Evolutionary conservation across 139 green algal genomes (phyloP).

Genomic region (Chlamydomonas schloesseri): DNA sequence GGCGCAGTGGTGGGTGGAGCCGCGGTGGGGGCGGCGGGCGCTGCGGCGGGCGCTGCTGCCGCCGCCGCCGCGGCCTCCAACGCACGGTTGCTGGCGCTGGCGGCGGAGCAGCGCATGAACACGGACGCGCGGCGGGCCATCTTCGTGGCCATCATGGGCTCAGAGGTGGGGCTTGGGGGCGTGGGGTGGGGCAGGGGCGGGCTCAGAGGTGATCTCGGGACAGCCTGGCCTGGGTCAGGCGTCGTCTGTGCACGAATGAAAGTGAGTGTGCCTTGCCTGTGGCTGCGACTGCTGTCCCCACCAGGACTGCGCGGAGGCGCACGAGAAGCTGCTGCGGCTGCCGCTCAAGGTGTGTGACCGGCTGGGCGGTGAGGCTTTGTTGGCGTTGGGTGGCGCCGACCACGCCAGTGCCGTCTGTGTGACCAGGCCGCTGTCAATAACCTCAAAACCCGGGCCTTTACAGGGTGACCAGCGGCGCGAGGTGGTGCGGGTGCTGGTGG

Average conservation of each 20-base stretch:
- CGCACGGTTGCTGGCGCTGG: constrained; percentile 70
- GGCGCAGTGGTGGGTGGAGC: background rate
- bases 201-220: background rate
- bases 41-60: constrained; percentile 27
- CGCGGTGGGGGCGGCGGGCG: background rate
- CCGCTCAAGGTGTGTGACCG: constrained; percentile 83
- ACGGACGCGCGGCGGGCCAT: constrained; percentile 56
- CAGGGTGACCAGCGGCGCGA: constrained; percentile 82
- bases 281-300: background rate
- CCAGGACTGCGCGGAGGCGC: constrained; percentile 80
- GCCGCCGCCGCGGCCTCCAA: background rate
- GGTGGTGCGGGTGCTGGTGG: constrained; percentile 79
- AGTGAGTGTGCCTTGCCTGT: too few relatives aligned
- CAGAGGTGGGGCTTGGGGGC: background rate
- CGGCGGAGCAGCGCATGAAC: constrained; percentile 73
- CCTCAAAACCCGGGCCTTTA: too few relatives aligned
- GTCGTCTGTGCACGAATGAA: too few relatives aligned
- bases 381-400: too few relatives aligned
- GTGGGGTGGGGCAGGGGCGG: background rate
- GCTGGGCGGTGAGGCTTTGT: too few relatives aligned
- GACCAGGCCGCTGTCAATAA: too few relatives aligned
- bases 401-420: too few relatives aligned
- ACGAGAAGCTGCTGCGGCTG: constrained; percentile 83
- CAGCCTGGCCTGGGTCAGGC: too few relatives aligned
- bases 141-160: constrained; percentile 88